phyloP scores from a whole-genome alignment of 768 basidiomycete genomes.

The Auriscalpium microsporum region DNA sequence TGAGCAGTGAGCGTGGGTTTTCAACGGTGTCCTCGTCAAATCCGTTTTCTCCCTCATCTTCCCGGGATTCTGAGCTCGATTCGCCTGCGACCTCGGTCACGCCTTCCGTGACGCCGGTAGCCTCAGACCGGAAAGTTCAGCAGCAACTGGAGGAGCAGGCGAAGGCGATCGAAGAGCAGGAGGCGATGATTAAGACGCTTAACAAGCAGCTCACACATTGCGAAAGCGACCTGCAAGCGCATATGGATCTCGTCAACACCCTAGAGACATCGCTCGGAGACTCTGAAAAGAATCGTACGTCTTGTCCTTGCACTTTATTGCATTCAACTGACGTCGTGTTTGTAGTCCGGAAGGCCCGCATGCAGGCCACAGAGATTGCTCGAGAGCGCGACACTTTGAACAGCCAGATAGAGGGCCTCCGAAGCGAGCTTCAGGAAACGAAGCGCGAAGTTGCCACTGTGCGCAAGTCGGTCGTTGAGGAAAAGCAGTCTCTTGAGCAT shows the following conservation, averaged over 20 bases:
- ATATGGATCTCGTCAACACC: constrained; percentile 82
- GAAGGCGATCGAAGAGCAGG: constrained; percentile 75
- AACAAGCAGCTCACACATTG: constrained; percentile 93
- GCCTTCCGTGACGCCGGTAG: constrained; percentile 20
- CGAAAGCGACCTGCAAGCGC: constrained; percentile 82
- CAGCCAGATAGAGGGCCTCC: constrained; percentile 54
- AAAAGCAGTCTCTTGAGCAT: constrained; percentile 80
- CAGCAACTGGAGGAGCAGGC: constrained; percentile 63
- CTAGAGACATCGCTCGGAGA: constrained; percentile 83
- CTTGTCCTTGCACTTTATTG: neutral
- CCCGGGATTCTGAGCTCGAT: constrained; percentile 59
- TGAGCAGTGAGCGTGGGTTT: constrained; percentile 45
- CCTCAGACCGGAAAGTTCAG: constrained; percentile 46
- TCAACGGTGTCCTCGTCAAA: constrained; percentile 44
- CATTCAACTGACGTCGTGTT: neutral
- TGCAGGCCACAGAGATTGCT: constrained; percentile 86
- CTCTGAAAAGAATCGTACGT: constrained; percentile 87
- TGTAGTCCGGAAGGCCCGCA: constrained; percentile 83
- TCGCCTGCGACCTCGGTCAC: constrained; percentile 47
- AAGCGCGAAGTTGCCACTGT: constrained; percentile 73
- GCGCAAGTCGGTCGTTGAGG: constrained; percentile 74
- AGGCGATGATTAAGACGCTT: constrained; percentile 86
- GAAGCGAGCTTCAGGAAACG: constrained; percentile 66
- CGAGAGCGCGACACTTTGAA: constrained; percentile 76
- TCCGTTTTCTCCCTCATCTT: constrained; percentile 44